Evolutionary conservation across 148 eudicot species (phyloP).

Genomic region (Chenopodium suecicum): DNA sequence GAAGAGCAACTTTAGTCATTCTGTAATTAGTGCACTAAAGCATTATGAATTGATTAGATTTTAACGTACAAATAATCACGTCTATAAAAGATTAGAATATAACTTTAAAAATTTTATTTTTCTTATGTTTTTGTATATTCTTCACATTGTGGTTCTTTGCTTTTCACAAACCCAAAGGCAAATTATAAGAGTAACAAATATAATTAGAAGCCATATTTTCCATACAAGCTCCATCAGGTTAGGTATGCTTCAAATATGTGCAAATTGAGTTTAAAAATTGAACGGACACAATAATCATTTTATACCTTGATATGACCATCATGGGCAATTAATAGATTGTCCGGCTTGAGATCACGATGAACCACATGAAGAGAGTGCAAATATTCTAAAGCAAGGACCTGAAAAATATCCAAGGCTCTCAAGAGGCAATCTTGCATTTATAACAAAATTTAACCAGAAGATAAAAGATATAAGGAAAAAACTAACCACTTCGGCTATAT

Average conservation of each 20-base stretch:
- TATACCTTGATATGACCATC: slow-evolving; percentile 96
- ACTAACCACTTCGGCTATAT: slow-evolving; percentile 97
- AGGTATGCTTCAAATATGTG: not conserved
- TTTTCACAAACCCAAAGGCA: no score
- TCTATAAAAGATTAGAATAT: no score
- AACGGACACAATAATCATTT: not conserved
- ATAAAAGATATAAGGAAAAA: slow-evolving; percentile 5
- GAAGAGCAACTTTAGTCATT: no score
- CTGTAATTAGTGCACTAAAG: no score
- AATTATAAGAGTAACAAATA: no score
- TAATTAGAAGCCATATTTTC: no score
- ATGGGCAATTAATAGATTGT: slow-evolving; percentile 95
- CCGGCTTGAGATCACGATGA: slow-evolving; percentile 99
- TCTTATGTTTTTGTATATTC: no score
- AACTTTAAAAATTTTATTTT: no score
- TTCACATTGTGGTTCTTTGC: no score
- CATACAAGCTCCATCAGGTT: no score
- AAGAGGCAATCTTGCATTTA: slow-evolving; percentile 7
- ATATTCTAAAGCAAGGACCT: slow-evolving; percentile 99
- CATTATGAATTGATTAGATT: no score
- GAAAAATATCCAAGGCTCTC: slow-evolving; percentile 23
- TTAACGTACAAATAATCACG: no score
- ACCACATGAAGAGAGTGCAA: slow-evolving; percentile 89
- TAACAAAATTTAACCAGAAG: not conserved
- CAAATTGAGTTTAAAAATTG: not conserved